Evolutionary conservation across 441 rosid genomes (phyloP), one percentile per base, ranked within the genome.

Genomic region (Monsonia emarginata): DNA sequence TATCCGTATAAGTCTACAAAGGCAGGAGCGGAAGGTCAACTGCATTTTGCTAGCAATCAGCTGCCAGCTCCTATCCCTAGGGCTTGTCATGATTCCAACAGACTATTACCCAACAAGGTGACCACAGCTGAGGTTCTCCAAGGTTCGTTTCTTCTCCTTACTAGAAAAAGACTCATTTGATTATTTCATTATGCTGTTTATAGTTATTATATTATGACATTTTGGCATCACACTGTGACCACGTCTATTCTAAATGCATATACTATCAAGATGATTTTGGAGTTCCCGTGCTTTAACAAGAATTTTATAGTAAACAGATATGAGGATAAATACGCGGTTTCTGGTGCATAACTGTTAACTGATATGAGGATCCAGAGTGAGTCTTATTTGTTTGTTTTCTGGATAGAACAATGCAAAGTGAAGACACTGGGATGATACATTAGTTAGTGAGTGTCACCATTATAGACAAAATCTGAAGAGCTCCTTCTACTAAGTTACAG

Each of bases 1-100:
- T 76, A 63, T 52, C 42, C 67, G n/a, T 21, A 30, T 11, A 83
- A 81, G 68, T 76, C 82, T 74, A 61, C 73, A 68, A 86, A 81
- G 65, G 70, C 68, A n/a, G 84, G 78, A 67, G 79, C 65, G 44
- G 81, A 79, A 38, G 86, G 75, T 73, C 79, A 76, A 65, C 59
- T 76, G 26, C 76, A 44, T 67, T 61, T 75, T n/a, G 73, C 70
- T 52, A 73, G 67, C 71, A 74, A 74, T 67, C 72, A 67, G 72
- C 71, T 65, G n/a, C 73, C 72, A 31, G 76, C 71, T 58, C 50
- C 85, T 40, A 72, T 71, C 65, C 74, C 74, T 7, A 59, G 69
- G 54, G 50, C 27, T 60, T 14, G 16, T 74, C 78, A 70, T 60
- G 79, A 82, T 70, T 75, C 82, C 65, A 73, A 68, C 67, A 78